Evolutionary conservation across 1,284 basidiomycete species (phyloP).

Genomic region (Amylostereum areolatum): DNA sequence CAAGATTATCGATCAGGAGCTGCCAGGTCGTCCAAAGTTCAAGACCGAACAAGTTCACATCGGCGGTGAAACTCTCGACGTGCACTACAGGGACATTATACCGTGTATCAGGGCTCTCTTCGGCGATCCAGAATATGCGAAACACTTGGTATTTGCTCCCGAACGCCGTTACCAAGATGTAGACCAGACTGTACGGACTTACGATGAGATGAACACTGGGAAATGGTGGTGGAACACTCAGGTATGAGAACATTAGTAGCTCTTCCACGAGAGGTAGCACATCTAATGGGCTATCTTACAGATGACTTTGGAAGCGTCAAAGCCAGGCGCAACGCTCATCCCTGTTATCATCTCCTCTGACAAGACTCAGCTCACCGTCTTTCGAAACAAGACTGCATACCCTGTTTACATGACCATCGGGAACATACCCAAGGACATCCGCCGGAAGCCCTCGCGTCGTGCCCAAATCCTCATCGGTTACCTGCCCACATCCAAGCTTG

Average conservation of each 20-base stretch:
- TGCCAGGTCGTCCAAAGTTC: slow-evolving; percentile 2
- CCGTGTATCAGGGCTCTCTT: slow-evolving; percentile 17
- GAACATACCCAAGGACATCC: slow-evolving; percentile 35
- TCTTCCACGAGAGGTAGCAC: not conserved
- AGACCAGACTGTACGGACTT: not conserved
- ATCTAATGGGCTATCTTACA: not conserved
- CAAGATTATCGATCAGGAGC: not conserved
- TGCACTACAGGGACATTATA: slow-evolving; percentile 16
- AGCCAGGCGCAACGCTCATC: not conserved
- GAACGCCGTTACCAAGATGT: slow-evolving; percentile 1
- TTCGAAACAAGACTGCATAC: not conserved
- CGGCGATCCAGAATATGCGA: slow-evolving; percentile 12
- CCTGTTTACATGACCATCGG: slow-evolving; percentile 33
- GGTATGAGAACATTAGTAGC: not conserved
- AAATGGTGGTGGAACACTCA: slow-evolving; percentile 5
- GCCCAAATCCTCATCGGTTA: slow-evolving; percentile 33
- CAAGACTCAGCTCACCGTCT: not conserved
- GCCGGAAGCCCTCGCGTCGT: slow-evolving; percentile 26
- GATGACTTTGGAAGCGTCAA: not conserved
- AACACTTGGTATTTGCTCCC: slow-evolving; percentile 10
- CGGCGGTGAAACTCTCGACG: slow-evolving; percentile 11
- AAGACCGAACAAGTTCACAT: slow-evolving; percentile 1
- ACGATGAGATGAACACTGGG: slow-evolving; percentile 4
- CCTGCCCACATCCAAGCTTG: slow-evolving; percentile 27
- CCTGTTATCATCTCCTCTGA: not conserved